Evolutionary conservation across 1,284 basidiomycete genomes (phyloP).

Genomic region (Salmacisia buchloeana): DNA sequence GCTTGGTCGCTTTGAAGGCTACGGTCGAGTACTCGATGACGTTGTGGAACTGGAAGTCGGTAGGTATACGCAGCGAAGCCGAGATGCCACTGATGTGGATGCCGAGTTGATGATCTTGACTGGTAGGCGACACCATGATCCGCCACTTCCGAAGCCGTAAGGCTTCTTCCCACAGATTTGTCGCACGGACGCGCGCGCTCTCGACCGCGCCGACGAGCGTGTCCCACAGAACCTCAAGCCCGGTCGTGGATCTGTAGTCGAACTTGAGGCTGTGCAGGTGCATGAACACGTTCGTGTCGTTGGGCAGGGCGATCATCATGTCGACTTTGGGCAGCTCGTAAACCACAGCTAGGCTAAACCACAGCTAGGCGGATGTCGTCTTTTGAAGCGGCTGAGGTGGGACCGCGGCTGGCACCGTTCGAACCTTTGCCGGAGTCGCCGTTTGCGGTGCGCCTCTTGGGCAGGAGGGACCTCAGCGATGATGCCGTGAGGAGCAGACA

Average conservation of each 20-base stretch:
- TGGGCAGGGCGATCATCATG: slow-evolving; percentile 44
- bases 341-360: neutral
- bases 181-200: slow-evolving; percentile 37
- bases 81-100: slow-evolving; percentile 61
- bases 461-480: slow-evolving; percentile 56
- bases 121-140: slow-evolving; percentile 47
- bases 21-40: slow-evolving; percentile 52
- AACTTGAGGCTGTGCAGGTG: slow-evolving; percentile 40
- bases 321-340: slow-evolving; percentile 41
- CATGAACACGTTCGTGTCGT: slow-evolving; percentile 37
- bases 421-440: neutral
- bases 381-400: neutral
- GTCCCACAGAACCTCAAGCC: slow-evolving; percentile 45
- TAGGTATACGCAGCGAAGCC: slow-evolving; percentile 70
- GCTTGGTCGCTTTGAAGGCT: slow-evolving; percentile 53
- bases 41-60: slow-evolving; percentile 65
- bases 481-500: slow-evolving; percentile 64
- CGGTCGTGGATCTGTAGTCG: slow-evolving; percentile 26
- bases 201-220: slow-evolving; percentile 54
- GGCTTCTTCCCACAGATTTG: slow-evolving; percentile 72
- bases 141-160: slow-evolving; percentile 62
- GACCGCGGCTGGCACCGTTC: neutral
- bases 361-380: neutral
- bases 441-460: neutral
- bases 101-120: slow-evolving; percentile 14